Conservation (phyloP, 2,329 filamentous ascomycete species). For the Neospermospora avenae region DNA sequence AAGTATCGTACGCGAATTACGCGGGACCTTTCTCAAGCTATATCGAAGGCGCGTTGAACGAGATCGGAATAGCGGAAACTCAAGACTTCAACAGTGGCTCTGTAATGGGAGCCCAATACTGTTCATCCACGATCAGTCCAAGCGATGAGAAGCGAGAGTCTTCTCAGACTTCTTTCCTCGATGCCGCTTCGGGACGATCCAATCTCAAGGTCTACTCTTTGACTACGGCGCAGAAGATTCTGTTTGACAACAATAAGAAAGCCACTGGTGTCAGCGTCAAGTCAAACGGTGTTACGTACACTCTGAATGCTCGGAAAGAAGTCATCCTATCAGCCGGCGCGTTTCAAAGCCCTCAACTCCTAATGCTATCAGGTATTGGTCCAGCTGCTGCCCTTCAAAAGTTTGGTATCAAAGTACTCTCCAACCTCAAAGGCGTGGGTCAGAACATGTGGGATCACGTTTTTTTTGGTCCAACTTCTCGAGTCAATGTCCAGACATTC, state of each 20-base stretch:
- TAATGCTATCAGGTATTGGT: conserved; percentile 48
- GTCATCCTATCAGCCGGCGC: conserved; percentile 42
- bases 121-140: conserved; percentile 33
- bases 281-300: conserved; percentile 13
- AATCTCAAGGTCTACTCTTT: conserved; percentile 41
- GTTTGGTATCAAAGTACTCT: conserved; percentile 44
- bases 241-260: conserved; percentile 42
- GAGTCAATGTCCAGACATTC: conserved; percentile 6
- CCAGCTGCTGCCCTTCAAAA: conserved; percentile 40
- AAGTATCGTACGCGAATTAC: conserved; percentile 42
- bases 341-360: conserved; percentile 49
- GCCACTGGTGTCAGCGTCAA: conserved; percentile 41
- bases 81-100: conserved; percentile 42
- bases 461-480: conserved; percentile 7
- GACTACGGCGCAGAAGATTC: conserved; percentile 44
- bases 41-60: conserved; percentile 39
- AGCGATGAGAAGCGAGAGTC: conserved; percentile 34
- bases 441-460: conserved; percentile 45
- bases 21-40: conserved; percentile 34
- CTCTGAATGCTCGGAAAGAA: conserved; percentile 20
- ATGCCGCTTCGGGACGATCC: conserved; percentile 14
- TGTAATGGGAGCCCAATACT: conserved; percentile 40
- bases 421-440: conserved; percentile 47
- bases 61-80: conserved; percentile 38
- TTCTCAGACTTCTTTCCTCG: conserved; percentile 39